These are phyloP conservation scores for Trichoderma sp. DNA, from an alignment of 2,329 filamentous ascomycete species.

Conservation along the genomic window DNA sequence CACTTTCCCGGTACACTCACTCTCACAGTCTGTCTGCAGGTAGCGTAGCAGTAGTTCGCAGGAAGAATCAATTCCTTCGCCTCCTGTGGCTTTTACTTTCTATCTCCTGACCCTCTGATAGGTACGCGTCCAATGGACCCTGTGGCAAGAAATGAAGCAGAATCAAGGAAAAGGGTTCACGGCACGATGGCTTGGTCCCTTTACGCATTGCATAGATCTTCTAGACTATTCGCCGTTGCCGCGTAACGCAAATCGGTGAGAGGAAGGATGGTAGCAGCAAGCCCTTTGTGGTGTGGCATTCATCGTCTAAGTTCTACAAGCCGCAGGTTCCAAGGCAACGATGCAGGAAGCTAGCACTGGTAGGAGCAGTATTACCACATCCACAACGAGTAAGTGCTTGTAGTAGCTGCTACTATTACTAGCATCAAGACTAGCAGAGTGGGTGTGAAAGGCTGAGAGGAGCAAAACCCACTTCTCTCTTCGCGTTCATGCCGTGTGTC, in stretches of 20 bases:
- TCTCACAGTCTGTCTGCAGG: background rate
- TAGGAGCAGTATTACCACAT: slow-evolving; percentile 11
- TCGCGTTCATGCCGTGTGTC: slow-evolving; percentile 15
- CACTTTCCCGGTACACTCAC: background rate
- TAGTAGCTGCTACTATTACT: background rate
- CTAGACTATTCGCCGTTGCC: slow-evolving; percentile 7
- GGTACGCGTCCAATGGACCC: slow-evolving; percentile 16
- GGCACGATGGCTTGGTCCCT: slow-evolving; percentile 10
- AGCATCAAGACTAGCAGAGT: background rate
- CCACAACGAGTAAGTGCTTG: slow-evolving; percentile 21
- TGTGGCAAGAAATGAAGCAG: slow-evolving; percentile 11
- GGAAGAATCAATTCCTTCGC: background rate
- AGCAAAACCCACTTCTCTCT: background rate
- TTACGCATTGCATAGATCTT: slow-evolving; percentile 16
- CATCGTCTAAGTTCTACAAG: slow-evolving; percentile 4
- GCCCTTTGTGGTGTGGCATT: slow-evolving; percentile 22
- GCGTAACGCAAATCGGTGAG: slow-evolving; percentile 15
- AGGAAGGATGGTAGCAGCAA: slow-evolving; percentile 5
- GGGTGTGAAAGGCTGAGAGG: slow-evolving; percentile 26
- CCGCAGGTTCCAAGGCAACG: slow-evolving; percentile 17
- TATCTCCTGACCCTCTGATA: background rate
- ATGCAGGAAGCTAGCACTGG: slow-evolving; percentile 5
- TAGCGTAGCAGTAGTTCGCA: background rate
- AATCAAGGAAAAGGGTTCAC: slow-evolving; percentile 4
- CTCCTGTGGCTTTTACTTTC: background rate